These are phyloP conservation scores for Ogataea siamensis DNA, from an alignment of 805 yeast species.

Conservation along the genomic window DNA sequence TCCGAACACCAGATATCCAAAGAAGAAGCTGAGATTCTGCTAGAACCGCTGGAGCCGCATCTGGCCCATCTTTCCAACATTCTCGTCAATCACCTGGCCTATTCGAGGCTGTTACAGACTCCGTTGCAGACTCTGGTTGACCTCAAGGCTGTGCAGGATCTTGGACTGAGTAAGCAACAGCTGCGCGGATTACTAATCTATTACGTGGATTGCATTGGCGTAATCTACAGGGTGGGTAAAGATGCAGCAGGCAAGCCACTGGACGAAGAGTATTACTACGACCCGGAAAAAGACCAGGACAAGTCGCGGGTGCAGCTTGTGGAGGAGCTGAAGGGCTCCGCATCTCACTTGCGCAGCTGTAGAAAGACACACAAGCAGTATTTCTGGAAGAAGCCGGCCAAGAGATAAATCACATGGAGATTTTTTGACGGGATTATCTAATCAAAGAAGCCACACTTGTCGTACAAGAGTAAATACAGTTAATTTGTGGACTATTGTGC, in stretches of 20 bases:
- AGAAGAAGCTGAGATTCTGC: slow-evolving; percentile 30
- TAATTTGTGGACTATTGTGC: not conserved
- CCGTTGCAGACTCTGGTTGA: slow-evolving; percentile 68
- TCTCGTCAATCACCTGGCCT: slow-evolving; percentile 82
- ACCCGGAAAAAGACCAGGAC: slow-evolving; percentile 79
- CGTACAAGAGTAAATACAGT: not conserved
- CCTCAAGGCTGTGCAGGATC: slow-evolving; percentile 56
- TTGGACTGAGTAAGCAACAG: slow-evolving; percentile 43
- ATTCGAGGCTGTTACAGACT: slow-evolving; percentile 81
- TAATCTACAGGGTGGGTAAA: slow-evolving; percentile 82
- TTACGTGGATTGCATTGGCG: slow-evolving; percentile 69
- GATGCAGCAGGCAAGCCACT: slow-evolving; percentile 96
- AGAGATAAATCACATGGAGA: slow-evolving; percentile 12
- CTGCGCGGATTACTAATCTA: slow-evolving; percentile 43
- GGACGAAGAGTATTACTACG: slow-evolving; percentile 92
- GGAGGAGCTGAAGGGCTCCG: slow-evolving; percentile 74
- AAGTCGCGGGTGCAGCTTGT: slow-evolving; percentile 66
- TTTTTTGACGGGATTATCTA: slow-evolving; percentile 5
- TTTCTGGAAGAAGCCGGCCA: slow-evolving; percentile 63
- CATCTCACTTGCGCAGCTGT: slow-evolving; percentile 73
- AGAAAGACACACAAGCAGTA: slow-evolving; percentile 92
- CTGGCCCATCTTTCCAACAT: slow-evolving; percentile 58
- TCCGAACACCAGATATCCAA: slow-evolving; percentile 8
- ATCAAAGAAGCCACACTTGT: slow-evolving; percentile 7
- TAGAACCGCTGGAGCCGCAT: slow-evolving; percentile 36